These are phyloP conservation scores for Elongisporangium undulatum DNA, from an alignment of 352 stramenopile species.

Conservation along the genomic window DNA sequence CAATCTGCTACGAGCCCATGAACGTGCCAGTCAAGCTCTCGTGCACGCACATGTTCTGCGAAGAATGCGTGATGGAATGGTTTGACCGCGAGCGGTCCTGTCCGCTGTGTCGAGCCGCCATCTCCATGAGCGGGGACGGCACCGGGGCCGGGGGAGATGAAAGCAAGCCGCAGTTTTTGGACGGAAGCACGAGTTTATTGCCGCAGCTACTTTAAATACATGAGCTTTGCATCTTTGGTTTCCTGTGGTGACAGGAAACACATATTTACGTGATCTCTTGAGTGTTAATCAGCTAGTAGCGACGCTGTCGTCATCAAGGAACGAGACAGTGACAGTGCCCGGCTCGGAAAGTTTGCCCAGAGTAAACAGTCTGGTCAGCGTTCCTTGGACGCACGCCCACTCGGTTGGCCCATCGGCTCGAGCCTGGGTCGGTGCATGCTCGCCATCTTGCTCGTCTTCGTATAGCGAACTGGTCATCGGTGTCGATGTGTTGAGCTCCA, in stretches of 20 bases:
- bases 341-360: slow-evolving; percentile 45
- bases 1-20: slow-evolving; percentile 83
- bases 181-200: slow-evolving; percentile 72
- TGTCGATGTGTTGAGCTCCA: slow-evolving; percentile 36
- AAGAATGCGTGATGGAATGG: slow-evolving; percentile 82
- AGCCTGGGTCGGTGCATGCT: not conserved
- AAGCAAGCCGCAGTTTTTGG: slow-evolving; percentile 66
- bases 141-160: slow-evolving; percentile 13
- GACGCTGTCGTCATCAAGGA: slow-evolving; percentile 8
- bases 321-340: slow-evolving; percentile 41
- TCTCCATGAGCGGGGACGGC: slow-evolving; percentile 20
- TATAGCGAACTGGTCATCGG: slow-evolving; percentile 4
- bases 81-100: slow-evolving; percentile 83
- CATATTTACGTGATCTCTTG: slow-evolving; percentile 1
- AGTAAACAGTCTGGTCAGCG: slow-evolving; percentile 49
- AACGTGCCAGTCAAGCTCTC: slow-evolving; percentile 61
- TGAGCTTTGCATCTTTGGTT: not conserved
- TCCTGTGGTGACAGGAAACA: not conserved
- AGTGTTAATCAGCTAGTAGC: too few species aligned
- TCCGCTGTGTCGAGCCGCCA: slow-evolving; percentile 61
- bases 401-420: slow-evolving; percentile 21
- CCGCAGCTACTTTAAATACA: slow-evolving; percentile 57
- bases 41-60: slow-evolving; percentile 82
- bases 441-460: slow-evolving; percentile 1
- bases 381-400: slow-evolving; percentile 59